Evolutionary conservation across 2,329 filamentous ascomycete genomes (phyloP).

Genomic region (Byssothecium circinans): DNA sequence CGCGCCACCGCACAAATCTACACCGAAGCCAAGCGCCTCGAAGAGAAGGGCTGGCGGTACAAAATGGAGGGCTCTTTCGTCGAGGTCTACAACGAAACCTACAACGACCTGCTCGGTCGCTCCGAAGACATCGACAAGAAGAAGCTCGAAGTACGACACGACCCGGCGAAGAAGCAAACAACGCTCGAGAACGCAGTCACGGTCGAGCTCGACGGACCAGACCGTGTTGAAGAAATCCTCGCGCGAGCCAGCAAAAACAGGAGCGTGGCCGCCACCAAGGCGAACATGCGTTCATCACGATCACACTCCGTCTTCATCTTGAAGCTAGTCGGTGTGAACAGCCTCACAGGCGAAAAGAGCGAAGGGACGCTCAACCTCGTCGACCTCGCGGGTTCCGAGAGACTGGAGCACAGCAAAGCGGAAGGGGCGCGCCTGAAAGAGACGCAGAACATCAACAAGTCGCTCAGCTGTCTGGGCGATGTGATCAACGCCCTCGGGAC

Average conservation of each 20-base stretch:
- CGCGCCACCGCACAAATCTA: conserved; percentile 93
- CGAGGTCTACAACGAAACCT: conserved; percentile 97
- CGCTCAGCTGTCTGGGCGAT: conserved; percentile 85
- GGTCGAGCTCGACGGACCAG: conserved; percentile 75
- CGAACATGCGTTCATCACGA: conserved; percentile 90
- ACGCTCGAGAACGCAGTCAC: conserved; percentile 78
- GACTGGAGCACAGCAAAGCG: conserved; percentile 81
- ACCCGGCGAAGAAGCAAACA: conserved; percentile 78
- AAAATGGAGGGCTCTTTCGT: conserved; percentile 93
- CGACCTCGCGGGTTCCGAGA: conserved; percentile 90
- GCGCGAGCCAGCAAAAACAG: conserved; percentile 80
- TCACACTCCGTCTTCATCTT: conserved; percentile 97
- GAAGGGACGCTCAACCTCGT: conserved; percentile 95
- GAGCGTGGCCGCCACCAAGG: conserved; percentile 93
- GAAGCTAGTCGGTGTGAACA: conserved; percentile 66
- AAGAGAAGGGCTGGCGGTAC: conserved; percentile 92
- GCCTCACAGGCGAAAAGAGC: conserved; percentile 76
- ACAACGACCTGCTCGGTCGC: conserved; percentile 82
- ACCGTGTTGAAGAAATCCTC: conserved; percentile 78
- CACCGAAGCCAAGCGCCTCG: conserved; percentile 76
- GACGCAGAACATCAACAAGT: conserved; percentile 97
- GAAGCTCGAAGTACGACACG: conserved; percentile 88
- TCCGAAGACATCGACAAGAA: conserved; percentile 73
- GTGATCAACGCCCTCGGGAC: conserved; percentile 92
- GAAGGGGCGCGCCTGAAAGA: conserved; percentile 88